Evolutionary conservation across 2,329 filamentous ascomycete species (phyloP), one percentile per base, ranked within the genome.

Genomic region (Acarospora socialis): DNA sequence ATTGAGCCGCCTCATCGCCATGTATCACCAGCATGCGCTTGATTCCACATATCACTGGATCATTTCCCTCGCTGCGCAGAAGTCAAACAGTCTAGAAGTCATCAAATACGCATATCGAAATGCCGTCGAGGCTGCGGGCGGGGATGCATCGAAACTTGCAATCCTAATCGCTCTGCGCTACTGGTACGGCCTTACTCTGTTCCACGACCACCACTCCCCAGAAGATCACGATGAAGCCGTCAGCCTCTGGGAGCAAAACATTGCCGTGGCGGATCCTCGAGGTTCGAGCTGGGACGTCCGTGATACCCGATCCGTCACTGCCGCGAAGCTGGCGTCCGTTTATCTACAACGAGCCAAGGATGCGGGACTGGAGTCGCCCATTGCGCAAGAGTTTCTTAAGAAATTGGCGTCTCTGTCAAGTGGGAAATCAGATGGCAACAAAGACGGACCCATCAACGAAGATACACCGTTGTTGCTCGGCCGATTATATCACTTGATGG

Each of bases 401-500:
- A n/a, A n/a, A n/a, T n/a, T n/a, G n/a, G n/a, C n/a, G n/a, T n/a
- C n/a, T n/a, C n/a, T n/a, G n/a, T n/a, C n/a, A n/a, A n/a, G n/a
- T n/a, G n/a, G n/a, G n/a, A n/a, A n/a, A n/a, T n/a, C n/a, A n/a
- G n/a, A n/a, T n/a, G 27, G 21, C 5, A 19, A 6, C 9, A 19
- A 21, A 10, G 14, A 28, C 21, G 12, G 24, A 7, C 16, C 12
- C 9, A 19, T 26, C 7, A 16, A 34, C 21, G 14, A 33, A n/a
- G 29, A 34, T 14, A 20, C 28, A n/a, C n/a, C n/a, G n/a, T n/a
- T n/a, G n/a, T n/a, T n/a, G n/a, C n/a, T n/a, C n/a, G n/a, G n/a
- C n/a, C n/a, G n/a, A n/a, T n/a, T n/a, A n/a, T 42, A 46, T 33
- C 28, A 38, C 16, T 27, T 43, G 3, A 28, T 41, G 20, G 42